Percentiles rank a stretch among this genome's conserved stretches.
Evolutionary conservation across 345 rosid genomes (phyloP).

Genomic region (Laguncularia racemosa): DNA sequence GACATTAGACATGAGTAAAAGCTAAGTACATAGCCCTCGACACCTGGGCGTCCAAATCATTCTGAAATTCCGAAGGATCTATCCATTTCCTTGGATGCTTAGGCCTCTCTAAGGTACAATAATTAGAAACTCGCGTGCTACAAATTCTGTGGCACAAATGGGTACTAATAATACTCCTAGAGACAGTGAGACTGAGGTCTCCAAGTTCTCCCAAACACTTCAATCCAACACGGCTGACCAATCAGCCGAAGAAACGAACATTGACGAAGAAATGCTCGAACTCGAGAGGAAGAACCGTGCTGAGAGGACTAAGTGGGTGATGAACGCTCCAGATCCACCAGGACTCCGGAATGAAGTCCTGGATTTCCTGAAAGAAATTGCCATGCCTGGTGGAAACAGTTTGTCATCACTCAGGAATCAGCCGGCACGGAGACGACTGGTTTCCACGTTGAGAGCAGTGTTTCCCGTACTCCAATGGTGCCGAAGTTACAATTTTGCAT

Average conservation of each 20-base stretch:
- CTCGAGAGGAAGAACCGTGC: conserved; percentile 23
- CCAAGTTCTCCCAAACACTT: conserved; percentile 92
- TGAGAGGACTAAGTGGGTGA: conserved; percentile 56
- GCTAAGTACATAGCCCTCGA: no score
- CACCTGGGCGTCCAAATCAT: neutral
- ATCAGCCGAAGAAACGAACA: conserved; percentile 17
- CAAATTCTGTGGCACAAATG: conserved; percentile 3
- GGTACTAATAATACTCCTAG: conserved; percentile 1
- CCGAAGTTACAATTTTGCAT: conserved; percentile 35
- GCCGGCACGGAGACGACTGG: conserved; percentile 18
- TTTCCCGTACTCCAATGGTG: conserved; percentile 79
- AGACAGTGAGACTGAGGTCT: conserved; percentile 17
- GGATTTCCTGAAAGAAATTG: conserved; percentile 25
- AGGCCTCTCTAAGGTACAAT: conserved; percentile 3
- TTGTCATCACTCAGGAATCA: conserved; percentile 27
- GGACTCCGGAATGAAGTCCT: conserved; percentile 42
- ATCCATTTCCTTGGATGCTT: conserved; percentile 24
- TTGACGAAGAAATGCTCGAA: conserved; percentile 26
- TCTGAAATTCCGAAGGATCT: neutral
- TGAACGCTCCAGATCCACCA: conserved; percentile 65
- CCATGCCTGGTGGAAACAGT: conserved; percentile 23
- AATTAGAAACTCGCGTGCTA: conserved; percentile 4
- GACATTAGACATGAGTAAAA: no score
- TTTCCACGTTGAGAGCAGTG: conserved; percentile 25
- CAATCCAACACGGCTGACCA: conserved; percentile 43